Evolutionary conservation across 129 eudicot genomes (phyloP), one percentile per base, ranked within the genome.

Genomic region (Sambucus nigra): DNA sequence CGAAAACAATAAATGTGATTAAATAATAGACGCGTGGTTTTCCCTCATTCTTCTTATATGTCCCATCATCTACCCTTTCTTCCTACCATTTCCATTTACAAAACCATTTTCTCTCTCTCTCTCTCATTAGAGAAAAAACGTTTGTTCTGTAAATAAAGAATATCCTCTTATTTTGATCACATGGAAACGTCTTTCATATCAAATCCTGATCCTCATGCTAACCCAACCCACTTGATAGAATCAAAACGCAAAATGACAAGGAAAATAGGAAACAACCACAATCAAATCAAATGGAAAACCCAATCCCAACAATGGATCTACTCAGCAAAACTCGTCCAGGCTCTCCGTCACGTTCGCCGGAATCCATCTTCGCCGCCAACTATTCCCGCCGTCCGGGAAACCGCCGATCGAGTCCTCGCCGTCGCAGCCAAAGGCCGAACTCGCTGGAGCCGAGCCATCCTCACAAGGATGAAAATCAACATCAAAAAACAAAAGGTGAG

Each of bases 391-490:
- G 56, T 67, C 9, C n/a, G 65, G 15, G 65, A 67, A n/a, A 58
- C 65, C 3, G 72, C 72, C 18, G 65, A 67, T 16, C 23, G 65
- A 47, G 65, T 67, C 41, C 57, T 67, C 35, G 72, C 72, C 20
- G 33, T 23, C 20, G 17, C 72, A 13, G 64, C 72, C 22, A 67
- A 49, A 51, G 72, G 72, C 2, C 23, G 51, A 51, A 46, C 59
- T 38, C 55, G 72, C 7, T 67, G 72, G 72, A 67, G 72, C 51
- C 46, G 72, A 23, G 72, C 72, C 19, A 67, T 67, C 27, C 65
- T 67, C 57, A 48, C 65, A 1, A 51, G 42, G 12, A 35, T 35
- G 42, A 35, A 35, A 35, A 35, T 35, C 42, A 35, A 35, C 9
- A 15, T 35, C 3, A 15, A 75, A 57, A 48, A 72, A 75, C 5